phyloP scores from a whole-genome alignment of 2,329 filamentous ascomycete genomes.

The Botrytis paeoniae region DNA sequence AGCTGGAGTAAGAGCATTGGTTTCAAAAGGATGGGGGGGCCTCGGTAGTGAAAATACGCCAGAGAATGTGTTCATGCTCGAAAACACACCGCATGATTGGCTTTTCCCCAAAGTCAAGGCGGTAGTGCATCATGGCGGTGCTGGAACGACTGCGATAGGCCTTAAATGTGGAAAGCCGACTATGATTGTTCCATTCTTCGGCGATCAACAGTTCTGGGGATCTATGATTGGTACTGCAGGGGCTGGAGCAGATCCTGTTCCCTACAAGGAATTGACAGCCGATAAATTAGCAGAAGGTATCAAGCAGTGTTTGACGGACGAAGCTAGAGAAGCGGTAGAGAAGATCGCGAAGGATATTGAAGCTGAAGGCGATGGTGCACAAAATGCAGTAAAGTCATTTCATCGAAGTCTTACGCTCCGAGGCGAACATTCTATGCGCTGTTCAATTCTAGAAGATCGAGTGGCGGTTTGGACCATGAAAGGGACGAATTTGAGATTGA shows the following conservation, averaged over 20 bases:
- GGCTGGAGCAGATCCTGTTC: conserved; percentile 64
- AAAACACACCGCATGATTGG: conserved; percentile 75
- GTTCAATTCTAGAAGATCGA: conserved; percentile 60
- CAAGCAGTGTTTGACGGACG: conserved; percentile 60
- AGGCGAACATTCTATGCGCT: conserved; percentile 57
- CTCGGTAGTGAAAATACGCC: conserved; percentile 59
- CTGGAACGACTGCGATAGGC: conserved; percentile 72
- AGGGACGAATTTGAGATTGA: conserved; percentile 57
- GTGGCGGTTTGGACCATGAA: conserved; percentile 66
- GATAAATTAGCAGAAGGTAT: conserved; percentile 70
- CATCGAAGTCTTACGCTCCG: conserved; percentile 56
- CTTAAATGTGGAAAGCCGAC: conserved; percentile 69
- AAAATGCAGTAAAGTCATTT: conserved; percentile 66
- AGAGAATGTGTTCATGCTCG: conserved; percentile 68
- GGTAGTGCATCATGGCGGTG: conserved; percentile 74
- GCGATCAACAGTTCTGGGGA: conserved; percentile 78
- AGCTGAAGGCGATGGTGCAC: conserved; percentile 62
- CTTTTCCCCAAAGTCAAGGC: conserved; percentile 65
- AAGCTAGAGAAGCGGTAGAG: conserved; percentile 55
- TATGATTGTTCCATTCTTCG: conserved; percentile 77
- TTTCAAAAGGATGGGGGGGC: conserved; percentile 75
- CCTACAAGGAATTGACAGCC: conserved; percentile 63
- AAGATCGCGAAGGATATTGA: conserved; percentile 61
- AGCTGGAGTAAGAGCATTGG: conserved; percentile 66
- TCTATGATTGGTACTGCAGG: conserved; percentile 61